Evolutionary conservation across 805 yeast species (phyloP).

Genomic region (Wickerhamomyces bovis): DNA sequence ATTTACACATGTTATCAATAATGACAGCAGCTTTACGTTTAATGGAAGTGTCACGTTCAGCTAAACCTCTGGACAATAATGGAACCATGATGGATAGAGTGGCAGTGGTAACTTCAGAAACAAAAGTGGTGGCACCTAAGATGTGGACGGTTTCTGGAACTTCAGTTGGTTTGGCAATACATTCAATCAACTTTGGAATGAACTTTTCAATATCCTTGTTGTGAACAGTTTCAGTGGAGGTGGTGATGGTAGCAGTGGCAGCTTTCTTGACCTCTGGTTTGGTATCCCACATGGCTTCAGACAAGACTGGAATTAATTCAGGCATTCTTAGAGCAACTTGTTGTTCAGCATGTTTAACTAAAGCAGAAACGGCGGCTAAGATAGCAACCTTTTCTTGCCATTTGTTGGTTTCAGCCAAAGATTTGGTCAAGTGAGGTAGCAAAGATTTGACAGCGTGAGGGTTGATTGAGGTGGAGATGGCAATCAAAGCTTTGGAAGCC

Average conservation of each 20-base stretch:
- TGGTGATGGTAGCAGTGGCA: slow-evolving; percentile 92
- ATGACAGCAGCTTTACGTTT: slow-evolving; percentile 99
- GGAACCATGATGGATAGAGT: slow-evolving; percentile 99
- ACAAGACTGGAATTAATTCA: slow-evolving; percentile 94
- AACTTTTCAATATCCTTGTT: slow-evolving; percentile 99
- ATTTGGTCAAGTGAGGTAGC: slow-evolving; percentile 70
- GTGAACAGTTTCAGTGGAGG: slow-evolving; percentile 95
- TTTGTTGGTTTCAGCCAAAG: slow-evolving; percentile 72
- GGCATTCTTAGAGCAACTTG: slow-evolving; percentile 99
- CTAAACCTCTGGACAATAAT: slow-evolving; percentile 97
- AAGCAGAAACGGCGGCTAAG: slow-evolving; percentile 74
- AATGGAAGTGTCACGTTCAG: slow-evolving; percentile 99
- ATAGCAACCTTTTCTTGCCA: slow-evolving; percentile 98
- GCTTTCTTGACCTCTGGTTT: slow-evolving; percentile 96
- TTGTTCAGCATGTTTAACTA: slow-evolving; percentile 90
- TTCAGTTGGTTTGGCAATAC: slow-evolving; percentile 94
- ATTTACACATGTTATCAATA: slow-evolving; percentile 99
- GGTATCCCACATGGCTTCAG: slow-evolving; percentile 99
- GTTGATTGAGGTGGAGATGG: slow-evolving; percentile 77
- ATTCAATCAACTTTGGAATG: slow-evolving; percentile 94
- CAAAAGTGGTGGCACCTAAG: slow-evolving; percentile 99
- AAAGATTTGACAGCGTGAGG: slow-evolving; percentile 90
- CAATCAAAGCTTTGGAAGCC: slow-evolving; percentile 71
- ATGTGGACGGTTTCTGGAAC: slow-evolving; percentile 98
- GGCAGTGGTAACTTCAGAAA: slow-evolving; percentile 99